These are phyloP conservation scores for Aspergillus baeticus DNA, from an alignment of 495 filamentous ascomycete species.

Conservation along the genomic window DNA sequence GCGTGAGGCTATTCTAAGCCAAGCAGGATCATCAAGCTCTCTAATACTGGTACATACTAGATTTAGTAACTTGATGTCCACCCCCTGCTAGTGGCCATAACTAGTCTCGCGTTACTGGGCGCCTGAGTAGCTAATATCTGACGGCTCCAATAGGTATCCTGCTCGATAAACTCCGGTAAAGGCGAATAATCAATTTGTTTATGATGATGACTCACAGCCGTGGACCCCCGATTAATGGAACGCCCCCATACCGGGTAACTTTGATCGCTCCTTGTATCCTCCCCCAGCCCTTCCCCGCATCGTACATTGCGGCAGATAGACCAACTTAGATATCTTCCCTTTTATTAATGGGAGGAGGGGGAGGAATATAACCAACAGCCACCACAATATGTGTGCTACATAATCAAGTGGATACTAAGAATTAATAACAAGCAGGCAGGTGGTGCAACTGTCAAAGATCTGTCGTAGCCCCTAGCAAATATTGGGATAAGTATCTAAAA, in stretches of 20 bases:
- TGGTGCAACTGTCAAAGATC: not conserved
- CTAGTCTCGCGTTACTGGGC: too few relatives aligned
- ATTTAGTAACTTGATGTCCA: too few relatives aligned
- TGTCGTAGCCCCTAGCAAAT: not conserved
- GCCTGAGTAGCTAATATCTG: too few relatives aligned
- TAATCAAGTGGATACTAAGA: conserved; percentile 1
- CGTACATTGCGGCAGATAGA: not conserved
- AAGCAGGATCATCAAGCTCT: too few relatives aligned
- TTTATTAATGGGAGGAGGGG: not conserved
- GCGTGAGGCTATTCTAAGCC: too few relatives aligned
- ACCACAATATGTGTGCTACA: not conserved
- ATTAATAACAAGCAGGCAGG: conserved; percentile 3
- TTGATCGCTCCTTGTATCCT: not conserved
- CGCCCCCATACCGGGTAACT: not conserved
- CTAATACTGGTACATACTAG: not conserved
- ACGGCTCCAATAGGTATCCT: too few relatives aligned
- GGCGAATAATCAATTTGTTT: not conserved
- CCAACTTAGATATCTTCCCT: not conserved
- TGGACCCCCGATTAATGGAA: not conserved
- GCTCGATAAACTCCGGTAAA: not conserved
- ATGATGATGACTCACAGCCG: not conserved
- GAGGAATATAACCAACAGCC: conserved; percentile 2
- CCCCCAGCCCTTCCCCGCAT: not conserved
- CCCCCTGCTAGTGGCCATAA: too few relatives aligned
- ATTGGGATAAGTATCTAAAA: not conserved